Base-by-base conservation (phyloP, 1,284 basidiomycete species). In the Peniophora sp. region DNA sequence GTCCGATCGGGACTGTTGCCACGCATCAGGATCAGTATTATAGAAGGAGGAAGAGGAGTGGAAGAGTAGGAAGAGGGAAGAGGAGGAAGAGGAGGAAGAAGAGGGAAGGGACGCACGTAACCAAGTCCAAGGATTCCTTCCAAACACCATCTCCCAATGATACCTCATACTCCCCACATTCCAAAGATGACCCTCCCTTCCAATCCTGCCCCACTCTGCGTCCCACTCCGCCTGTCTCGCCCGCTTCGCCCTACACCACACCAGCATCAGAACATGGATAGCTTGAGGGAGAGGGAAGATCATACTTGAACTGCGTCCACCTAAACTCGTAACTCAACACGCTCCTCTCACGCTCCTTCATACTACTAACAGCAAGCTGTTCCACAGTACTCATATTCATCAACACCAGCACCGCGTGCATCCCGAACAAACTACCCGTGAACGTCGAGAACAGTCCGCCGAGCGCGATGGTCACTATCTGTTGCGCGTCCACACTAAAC, bases 71-170 rank as follows among this genome's bases (percentile, higher is more conserved):
- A 20, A n/a, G 19, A 20, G n/a, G n/a, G 38, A n/a, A 16, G 38
- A 16, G n/a, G 19, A n/a, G 38, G 8, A n/a, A 20, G n/a, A 41
- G 38, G 45, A 39, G 45, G 48, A 48, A 52, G 41, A n/a, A 48
- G 44, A 48, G 10, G 35, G 20, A 35, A 25, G 47, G 24, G 17
- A 81, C 86, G 74, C 63, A 89, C 87, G 65, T 55, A 92, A 72
- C 90, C 90, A 92, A 23, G 79, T 77, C 64, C 74, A 73, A 51
- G 67, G 64, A 52, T 68, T 73, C 39, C 61, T 62, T 5, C 91
- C 91, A 87, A 94, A 92, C 23, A 85, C 81, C 49, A 78, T 75
- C 58, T 78, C 76, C 88, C 88, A 93, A 56, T 85, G 89, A 38
- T 65, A 66, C 19, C 72, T 62, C 41, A 56, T 55, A 57, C 73